Conservation (phyloP, 495 filamentous ascomycete genomes). For the Aspergillus kassunensis region DNA sequence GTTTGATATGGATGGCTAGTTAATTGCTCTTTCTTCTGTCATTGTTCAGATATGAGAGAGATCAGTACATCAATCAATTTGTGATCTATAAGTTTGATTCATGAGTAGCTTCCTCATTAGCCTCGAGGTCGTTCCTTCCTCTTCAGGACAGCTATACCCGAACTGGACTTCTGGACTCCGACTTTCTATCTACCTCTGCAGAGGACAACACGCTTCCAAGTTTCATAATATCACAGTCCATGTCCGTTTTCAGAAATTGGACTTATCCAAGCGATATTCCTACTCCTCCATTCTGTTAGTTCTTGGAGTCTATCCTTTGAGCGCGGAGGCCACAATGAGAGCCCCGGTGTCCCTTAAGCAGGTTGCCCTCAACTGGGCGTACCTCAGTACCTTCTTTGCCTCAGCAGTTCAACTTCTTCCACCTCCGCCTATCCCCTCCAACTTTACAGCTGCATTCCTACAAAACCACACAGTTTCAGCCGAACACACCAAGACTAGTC, state of each 20-base stretch:
- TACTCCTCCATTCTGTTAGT: not conserved
- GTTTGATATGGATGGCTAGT: not conserved
- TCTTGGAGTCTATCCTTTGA: not conserved
- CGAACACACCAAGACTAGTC: not conserved
- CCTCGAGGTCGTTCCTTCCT: not conserved
- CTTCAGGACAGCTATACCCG: no score
- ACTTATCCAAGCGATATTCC: not conserved
- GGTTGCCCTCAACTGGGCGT: not conserved
- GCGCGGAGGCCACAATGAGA: not conserved
- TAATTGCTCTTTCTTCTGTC: not conserved
- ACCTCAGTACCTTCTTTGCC: not conserved
- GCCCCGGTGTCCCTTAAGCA: not conserved
- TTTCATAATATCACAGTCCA: not conserved
- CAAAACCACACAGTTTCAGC: conserved; percentile 18
- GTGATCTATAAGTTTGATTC: no score
- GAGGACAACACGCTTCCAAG: not conserved
- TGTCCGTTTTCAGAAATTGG: not conserved
- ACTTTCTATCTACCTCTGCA: not conserved
- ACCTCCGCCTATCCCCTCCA: conserved; percentile 4
- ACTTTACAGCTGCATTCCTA: not conserved
- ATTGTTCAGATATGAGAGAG: not conserved
- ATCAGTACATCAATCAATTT: not conserved
- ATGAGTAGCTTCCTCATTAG: not conserved
- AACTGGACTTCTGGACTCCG: no score
- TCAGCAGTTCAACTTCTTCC: conserved; percentile 9